Evolutionary conservation across 164 flowering plant species (phyloP), one percentile per base, ranked within the genome.

Genomic region (Liriodendron chinense): DNA sequence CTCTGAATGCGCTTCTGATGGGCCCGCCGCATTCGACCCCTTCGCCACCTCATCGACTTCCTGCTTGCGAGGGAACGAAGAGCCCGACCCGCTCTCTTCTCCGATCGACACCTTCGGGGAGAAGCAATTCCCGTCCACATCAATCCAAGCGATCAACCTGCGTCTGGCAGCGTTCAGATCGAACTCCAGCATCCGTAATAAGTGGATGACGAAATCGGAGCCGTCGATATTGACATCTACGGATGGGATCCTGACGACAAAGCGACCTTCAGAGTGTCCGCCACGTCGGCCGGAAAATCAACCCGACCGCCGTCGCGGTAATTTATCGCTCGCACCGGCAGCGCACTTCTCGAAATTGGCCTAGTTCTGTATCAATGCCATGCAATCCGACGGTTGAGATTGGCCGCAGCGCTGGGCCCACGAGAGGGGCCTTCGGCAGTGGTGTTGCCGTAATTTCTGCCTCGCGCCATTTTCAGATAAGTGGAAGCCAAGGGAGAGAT

Each of bases 101-200:
- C 62, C 62, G 23, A 63, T 14, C 43, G 70, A 76, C 28, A 24
- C 24, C 47, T 70, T 63, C 18, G 78, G 78, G 61, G 70, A 76
- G 69, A 76, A 76, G 49, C 78, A 76, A 20, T 70, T 76, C 47
- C 48, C 73, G 16, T 70, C 24, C 16, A 70, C 74, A 70, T 76
- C 78, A 20, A 76, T 76, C 78, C 78, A 76, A 20, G 74, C 73
- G 62, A 76, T 70, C n/a, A 74, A 76, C 9, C 74, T 68, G 49
- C 48, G 47, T 4, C 53, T 22, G 9, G 68, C 74, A 1, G 68
- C 24, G 14, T 24, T 50, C 62, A 76, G 49, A 26, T 76, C 74
- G 21, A 76, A 22, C 74, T 76, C 74, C n/a, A 63, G 69, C 78
- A 76, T 76, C 63, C 74, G 57, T 21, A 70, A 59, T 25, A 76